These are phyloP conservation scores for Wallacemonas sp. DNA, from an alignment of 208 protist species.

Conservation along the genomic window DNA sequence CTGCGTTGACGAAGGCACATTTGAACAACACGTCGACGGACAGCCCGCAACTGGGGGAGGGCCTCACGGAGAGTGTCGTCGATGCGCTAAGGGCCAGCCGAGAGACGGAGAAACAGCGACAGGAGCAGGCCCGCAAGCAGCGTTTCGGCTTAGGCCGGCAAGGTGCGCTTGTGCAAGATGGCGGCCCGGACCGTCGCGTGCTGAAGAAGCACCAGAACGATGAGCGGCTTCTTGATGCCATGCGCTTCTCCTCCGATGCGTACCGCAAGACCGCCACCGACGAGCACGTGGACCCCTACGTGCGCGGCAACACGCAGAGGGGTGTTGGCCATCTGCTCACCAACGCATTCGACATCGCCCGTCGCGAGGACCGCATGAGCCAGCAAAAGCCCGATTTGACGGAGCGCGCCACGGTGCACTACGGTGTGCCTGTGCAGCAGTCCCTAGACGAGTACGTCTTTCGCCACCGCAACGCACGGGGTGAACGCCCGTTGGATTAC, in stretches of 20 bases:
- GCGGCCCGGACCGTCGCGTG: slow-evolving; percentile 73
- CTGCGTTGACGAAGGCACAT: slow-evolving; percentile 42
- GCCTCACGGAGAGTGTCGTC: slow-evolving; percentile 61
- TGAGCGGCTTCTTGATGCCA: slow-evolving; percentile 81
- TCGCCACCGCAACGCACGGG: slow-evolving; percentile 78
- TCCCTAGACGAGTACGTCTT: slow-evolving; percentile 85
- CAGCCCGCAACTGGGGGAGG: slow-evolving; percentile 69
- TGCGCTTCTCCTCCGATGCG: slow-evolving; percentile 58
- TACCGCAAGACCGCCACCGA: slow-evolving; percentile 70
- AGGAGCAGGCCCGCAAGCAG: slow-evolving; percentile 56
- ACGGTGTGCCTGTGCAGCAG: slow-evolving; percentile 77
- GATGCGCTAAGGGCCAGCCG: slow-evolving; percentile 31
- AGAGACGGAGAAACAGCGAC: slow-evolving; percentile 14
- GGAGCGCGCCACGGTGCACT: slow-evolving; percentile 73
- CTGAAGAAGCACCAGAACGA: slow-evolving; percentile 81
- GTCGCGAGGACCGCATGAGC: slow-evolving; percentile 67
- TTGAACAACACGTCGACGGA: slow-evolving; percentile 71
- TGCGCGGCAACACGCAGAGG: slow-evolving; percentile 46
- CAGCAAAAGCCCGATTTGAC: slow-evolving; percentile 76
- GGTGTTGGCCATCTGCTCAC: slow-evolving; percentile 81
- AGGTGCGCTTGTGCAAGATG: slow-evolving; percentile 84
- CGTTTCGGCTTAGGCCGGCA: slow-evolving; percentile 88
- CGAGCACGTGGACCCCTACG: slow-evolving; percentile 80
- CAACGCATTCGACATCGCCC: slow-evolving; percentile 84
- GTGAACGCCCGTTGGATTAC: slow-evolving; percentile 86